A percentile compares a stretch with the other conserved stretches of the same genome.
Conservation (phyloP, 2,329 filamentous ascomycete genomes). For the Diaporthe velutina region DNA sequence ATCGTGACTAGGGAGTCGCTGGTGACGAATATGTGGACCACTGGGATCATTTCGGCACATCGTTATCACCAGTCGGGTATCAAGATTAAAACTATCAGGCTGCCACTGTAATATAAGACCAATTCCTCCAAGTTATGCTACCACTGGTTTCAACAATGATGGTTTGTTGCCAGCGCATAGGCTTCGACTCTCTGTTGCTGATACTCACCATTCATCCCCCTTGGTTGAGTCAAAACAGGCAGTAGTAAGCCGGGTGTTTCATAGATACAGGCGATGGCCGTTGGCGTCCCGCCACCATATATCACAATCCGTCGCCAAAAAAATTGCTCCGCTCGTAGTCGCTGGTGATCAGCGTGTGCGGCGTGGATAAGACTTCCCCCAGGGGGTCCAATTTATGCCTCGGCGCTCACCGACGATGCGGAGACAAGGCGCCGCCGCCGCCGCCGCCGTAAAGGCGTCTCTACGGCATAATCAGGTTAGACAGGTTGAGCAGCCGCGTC, state of each 20-base stretch:
- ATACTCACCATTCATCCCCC: background rate
- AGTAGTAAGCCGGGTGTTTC: slow-evolving; percentile 48
- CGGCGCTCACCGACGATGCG: slow-evolving; percentile 63
- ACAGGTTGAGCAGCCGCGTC: slow-evolving; percentile 55
- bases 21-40: background rate
- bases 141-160: background rate
- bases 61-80: no score
- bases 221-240: background rate
- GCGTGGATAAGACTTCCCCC: slow-evolving; percentile 43
- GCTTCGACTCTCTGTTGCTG: background rate
- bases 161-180: background rate
- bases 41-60: no score
- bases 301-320: slow-evolving; percentile 50
- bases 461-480: slow-evolving; percentile 50
- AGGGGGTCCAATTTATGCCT: slow-evolving; percentile 42
- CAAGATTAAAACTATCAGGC: no score
- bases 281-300: slow-evolving; percentile 45
- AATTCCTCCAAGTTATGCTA: background rate
- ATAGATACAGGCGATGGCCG: slow-evolving; percentile 51
- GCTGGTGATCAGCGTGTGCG: slow-evolving; percentile 43
- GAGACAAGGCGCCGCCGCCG: slow-evolving; percentile 57
- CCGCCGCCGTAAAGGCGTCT: slow-evolving; percentile 41
- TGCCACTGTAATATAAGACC: background rate
- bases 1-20: slow-evolving; percentile 38
- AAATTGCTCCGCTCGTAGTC: slow-evolving; percentile 55